A percentile compares a stretch with the other conserved stretches of the same genome.
Conservation (phyloP, 2,329 filamentous ascomycete genomes). For the Ophiostoma quercus region DNA sequence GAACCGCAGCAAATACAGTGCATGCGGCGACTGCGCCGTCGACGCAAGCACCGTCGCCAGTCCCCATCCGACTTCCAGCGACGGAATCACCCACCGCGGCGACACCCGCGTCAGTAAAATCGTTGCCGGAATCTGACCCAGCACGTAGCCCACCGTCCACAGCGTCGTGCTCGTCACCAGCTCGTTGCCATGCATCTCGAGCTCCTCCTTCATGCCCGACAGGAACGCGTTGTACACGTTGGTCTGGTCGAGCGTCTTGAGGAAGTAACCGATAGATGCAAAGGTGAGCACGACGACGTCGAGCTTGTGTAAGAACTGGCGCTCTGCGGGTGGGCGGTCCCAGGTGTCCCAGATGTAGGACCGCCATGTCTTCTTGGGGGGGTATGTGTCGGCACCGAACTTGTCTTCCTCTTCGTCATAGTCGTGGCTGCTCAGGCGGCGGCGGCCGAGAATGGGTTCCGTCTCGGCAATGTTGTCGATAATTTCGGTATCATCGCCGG, state of each 20-base stretch:
- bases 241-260: constrained; percentile 16
- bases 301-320: constrained; percentile 34
- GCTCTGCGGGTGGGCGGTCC: constrained; percentile 30
- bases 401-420: constrained; percentile 4
- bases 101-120: constrained; percentile 35
- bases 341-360: constrained; percentile 14
- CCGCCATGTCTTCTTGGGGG: not conserved
- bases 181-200: constrained; percentile 48
- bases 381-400: not conserved
- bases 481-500: not conserved
- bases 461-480: not conserved
- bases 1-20: constrained; percentile 18
- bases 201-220: constrained; percentile 46
- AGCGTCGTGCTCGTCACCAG: constrained; percentile 46
- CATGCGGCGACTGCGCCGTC: constrained; percentile 1
- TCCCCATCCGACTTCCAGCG: constrained; percentile 29
- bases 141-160: constrained; percentile 57
- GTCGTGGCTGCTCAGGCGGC: not conserved
- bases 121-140: constrained; percentile 38
- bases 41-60: constrained; percentile 13
- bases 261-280: constrained; percentile 32
- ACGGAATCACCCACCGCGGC: constrained; percentile 34
- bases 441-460: not conserved
- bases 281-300: constrained; percentile 38
- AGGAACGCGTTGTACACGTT: constrained; percentile 38